Evolutionary conservation across 306 rosid genomes (phyloP), one percentile per base, ranked within the genome.

Genomic region (Lathyrus aphaca): DNA sequence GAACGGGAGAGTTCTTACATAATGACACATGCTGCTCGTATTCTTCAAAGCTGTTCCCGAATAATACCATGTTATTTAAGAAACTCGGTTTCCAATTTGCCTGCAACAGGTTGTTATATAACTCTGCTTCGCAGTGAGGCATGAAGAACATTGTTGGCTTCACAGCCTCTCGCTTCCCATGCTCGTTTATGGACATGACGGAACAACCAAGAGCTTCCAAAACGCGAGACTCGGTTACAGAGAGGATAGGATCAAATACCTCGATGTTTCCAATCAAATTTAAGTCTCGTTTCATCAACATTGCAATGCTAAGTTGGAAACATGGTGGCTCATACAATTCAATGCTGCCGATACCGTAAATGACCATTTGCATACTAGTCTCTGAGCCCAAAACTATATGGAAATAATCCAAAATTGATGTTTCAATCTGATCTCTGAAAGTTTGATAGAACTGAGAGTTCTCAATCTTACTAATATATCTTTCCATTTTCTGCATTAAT

Each of bases 81-180:
- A 80, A 80, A 74, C 38, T 79, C 69, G 66, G 74, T 35, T 74
- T 75, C 98, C 96, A 90, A 78, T 93, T 90, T 6, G 82, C 93
- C 60, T 42, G 87, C 81, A 93, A 78, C 45, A 90, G 88, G 82
- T 90, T 93, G 83, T 82, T 79, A 51, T 93, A 93, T 71, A 93
- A 68, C 82, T 75, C 87, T 10, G 91, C 93, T 74, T 88, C 96
- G 50, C 93, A 89, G 69, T 90, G 96, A 9, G 98, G 96, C 98
- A 93, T 90, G 78, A 86, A 88, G 82, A 88, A 90, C 80, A 87
- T 1, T 0, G 88, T 87, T 43, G 93, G 86, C 68, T 79, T 81
- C 16, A 58, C 1, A 1, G 85, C 96, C 73, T 76, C 72, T 45
- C 96, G 85, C 74, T 82, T 75, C 1, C 96, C 96, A 39, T 85